These are phyloP conservation scores for Ballota nigra DNA, from an alignment of 257 asterid genomes.

Conservation along the genomic window DNA sequence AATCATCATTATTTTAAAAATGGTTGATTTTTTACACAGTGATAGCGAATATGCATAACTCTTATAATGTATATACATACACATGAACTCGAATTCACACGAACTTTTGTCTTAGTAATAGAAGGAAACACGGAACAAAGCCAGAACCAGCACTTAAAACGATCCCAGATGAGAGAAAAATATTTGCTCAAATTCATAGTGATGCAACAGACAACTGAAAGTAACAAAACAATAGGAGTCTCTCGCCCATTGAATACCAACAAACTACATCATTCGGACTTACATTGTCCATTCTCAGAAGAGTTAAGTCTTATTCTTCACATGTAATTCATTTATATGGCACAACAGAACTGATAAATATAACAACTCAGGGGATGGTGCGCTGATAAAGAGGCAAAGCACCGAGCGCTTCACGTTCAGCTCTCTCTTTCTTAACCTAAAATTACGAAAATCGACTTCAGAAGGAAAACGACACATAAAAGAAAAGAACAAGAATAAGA, in stretches of 20 bases:
- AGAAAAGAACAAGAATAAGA: neutral
- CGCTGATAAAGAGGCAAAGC: slow-evolving; percentile 97
- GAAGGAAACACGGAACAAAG: neutral
- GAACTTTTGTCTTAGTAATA: too few species aligned
- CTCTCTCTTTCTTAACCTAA: slow-evolving; percentile 82
- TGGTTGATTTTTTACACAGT: too few species aligned
- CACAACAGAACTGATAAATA: neutral
- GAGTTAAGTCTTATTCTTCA: slow-evolving; percentile 19
- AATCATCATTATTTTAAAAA: too few species aligned
- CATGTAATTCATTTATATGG: slow-evolving; percentile 6
- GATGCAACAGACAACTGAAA: slow-evolving; percentile 3
- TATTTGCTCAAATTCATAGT: neutral
- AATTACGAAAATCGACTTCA: neutral
- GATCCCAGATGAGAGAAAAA: neutral
- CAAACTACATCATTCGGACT: slow-evolving; percentile 14
- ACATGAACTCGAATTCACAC: too few species aligned
- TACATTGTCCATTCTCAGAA: slow-evolving; percentile 12
- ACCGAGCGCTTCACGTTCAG: slow-evolving; percentile 94
- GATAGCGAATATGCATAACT: too few species aligned
- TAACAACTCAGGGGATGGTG: slow-evolving; percentile 57
- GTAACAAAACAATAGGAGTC: slow-evolving; percentile 15
- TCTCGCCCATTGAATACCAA: slow-evolving; percentile 17
- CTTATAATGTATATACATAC: too few species aligned
- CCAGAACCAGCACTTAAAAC: neutral
- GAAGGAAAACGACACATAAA: neutral